Conservation (phyloP, 202 grass and related monocot genomes). For the Hordeum pubiflorum region DNA sequence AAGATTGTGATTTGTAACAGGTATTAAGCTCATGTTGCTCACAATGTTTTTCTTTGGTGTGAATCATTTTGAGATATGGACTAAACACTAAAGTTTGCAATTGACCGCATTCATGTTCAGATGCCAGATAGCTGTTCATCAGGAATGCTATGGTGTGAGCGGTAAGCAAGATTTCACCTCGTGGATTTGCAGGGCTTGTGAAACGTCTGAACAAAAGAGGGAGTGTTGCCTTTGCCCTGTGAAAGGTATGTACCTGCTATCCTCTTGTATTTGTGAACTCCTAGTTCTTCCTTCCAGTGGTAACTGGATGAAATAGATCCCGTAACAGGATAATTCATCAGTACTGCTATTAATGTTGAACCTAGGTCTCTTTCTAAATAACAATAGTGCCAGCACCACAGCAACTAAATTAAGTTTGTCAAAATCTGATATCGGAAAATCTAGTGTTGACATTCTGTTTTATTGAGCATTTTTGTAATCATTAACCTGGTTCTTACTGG, state of each 20-base stretch:
- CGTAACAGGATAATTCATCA: not conserved
- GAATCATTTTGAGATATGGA: constrained; percentile 19
- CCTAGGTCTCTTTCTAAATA: constrained; percentile 6
- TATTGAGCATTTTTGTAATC: constrained; percentile 6
- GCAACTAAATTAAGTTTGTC: constrained; percentile 6
- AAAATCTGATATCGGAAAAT: not conserved
- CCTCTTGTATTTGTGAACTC: constrained; percentile 20
- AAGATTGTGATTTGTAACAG: constrained; percentile 97
- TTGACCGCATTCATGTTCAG: constrained; percentile 43
- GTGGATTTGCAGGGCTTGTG: constrained; percentile 93
- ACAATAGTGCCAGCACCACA: not conserved
- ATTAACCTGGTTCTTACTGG: constrained; percentile 17
- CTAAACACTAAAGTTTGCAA: constrained; percentile 15
- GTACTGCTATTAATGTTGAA: not conserved
- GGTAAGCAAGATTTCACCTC: constrained; percentile 83
- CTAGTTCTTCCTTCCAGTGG: not conserved
- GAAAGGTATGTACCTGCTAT: constrained; percentile 51
- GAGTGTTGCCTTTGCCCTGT: constrained; percentile 97
- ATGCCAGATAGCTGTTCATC: constrained; percentile 98
- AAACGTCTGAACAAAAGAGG: constrained; percentile 69
- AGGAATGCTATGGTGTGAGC: constrained; percentile 96
- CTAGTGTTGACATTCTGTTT: not conserved
- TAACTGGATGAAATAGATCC: not conserved
- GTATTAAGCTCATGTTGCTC: constrained; percentile 23
- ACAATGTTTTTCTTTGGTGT: not conserved